phyloP scores from a whole-genome alignment of 768 basidiomycete species.

The Cubamyces lactineus region DNA sequence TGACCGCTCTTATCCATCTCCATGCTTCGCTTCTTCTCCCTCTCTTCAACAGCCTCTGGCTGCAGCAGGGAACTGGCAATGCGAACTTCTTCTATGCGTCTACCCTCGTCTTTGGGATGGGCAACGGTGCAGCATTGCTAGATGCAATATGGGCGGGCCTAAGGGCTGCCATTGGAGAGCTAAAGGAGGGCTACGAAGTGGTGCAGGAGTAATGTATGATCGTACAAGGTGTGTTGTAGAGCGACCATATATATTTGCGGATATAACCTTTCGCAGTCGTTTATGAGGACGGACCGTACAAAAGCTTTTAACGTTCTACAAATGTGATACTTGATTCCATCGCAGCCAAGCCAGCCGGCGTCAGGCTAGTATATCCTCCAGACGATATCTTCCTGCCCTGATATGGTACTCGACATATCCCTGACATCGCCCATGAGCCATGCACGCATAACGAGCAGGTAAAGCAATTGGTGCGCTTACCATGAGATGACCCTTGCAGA shows the following conservation, averaged over 20 bases:
- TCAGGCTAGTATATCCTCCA: neutral
- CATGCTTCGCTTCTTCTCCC: constrained; percentile 88
- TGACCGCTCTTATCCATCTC: constrained; percentile 79
- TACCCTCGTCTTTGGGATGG: constrained; percentile 90
- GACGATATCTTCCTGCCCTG: neutral
- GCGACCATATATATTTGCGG: neutral
- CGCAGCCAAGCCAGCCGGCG: too few relatives aligned
- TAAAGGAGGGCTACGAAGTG: constrained; percentile 57
- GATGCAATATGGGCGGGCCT: constrained; percentile 87
- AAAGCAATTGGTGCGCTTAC: neutral
- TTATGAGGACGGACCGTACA: too few relatives aligned
- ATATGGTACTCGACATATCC: constrained; percentile 8
- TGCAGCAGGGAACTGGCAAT: constrained; percentile 89
- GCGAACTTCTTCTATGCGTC: constrained; percentile 99
- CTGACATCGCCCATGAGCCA: neutral
- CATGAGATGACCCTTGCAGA: neutral
- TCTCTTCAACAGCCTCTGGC: constrained; percentile 91
- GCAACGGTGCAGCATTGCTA: constrained; percentile 79
- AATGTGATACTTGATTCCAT: too few relatives aligned
- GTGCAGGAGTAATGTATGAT: constrained; percentile 54
- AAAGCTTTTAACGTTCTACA: too few relatives aligned
- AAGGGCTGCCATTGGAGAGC: constrained; percentile 65
- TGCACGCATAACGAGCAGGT: neutral
- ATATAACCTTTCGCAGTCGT: neutral
- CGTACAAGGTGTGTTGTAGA: neutral